phyloP scores from a whole-genome alignment of 345 rosid genomes.

The Populus simonii region DNA sequence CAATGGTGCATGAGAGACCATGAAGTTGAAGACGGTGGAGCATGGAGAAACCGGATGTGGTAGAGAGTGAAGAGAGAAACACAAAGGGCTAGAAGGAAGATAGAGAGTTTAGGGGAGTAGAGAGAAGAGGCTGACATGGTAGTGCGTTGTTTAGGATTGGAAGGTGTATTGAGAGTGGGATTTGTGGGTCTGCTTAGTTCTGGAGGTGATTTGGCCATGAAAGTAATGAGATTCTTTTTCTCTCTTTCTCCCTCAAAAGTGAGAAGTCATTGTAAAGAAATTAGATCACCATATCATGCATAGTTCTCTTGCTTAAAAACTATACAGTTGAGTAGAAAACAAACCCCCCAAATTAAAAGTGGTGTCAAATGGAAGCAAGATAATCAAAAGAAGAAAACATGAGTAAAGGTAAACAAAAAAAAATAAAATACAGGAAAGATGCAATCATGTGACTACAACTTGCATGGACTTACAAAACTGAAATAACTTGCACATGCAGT shows the following conservation, averaged over 20 bases:
- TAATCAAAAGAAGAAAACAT: background rate
- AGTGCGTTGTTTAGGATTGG: background rate
- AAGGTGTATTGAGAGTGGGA: background rate
- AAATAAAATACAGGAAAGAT: background rate
- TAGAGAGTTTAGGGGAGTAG: slow-evolving; percentile 26
- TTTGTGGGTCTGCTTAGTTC: background rate
- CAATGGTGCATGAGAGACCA: slow-evolving; percentile 23
- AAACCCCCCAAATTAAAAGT: background rate
- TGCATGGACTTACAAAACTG: background rate
- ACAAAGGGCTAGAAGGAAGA: slow-evolving; percentile 21
- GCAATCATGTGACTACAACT: background rate
- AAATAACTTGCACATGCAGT: background rate
- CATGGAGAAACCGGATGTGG: slow-evolving; percentile 36
- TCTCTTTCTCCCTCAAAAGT: background rate
- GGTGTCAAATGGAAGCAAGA: background rate
- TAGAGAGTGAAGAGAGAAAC: slow-evolving; percentile 29
- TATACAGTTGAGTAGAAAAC: background rate
- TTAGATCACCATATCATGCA: slow-evolving; percentile 2
- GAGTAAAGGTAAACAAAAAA: background rate
- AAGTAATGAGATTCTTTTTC: background rate
- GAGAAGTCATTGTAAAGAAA: background rate
- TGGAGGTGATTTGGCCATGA: slow-evolving; percentile 14
- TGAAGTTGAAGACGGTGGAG: slow-evolving; percentile 15
- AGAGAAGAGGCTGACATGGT: slow-evolving; percentile 7
- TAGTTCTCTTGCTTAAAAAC: background rate